Conservation (phyloP, 331 rosid genomes). For the Quercus tomentella region DNA sequence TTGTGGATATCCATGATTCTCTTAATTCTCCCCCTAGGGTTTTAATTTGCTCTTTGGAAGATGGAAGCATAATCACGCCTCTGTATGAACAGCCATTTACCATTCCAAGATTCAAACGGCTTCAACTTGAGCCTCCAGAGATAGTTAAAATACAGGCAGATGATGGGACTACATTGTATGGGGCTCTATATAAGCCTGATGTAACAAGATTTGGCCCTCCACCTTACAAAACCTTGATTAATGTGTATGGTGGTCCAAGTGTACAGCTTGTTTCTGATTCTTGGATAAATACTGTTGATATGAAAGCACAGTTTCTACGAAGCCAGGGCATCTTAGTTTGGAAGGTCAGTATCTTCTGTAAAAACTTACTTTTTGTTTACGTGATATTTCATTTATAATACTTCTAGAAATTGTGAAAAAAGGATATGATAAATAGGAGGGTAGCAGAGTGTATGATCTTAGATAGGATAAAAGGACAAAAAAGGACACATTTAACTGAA, state of each 20-base stretch:
- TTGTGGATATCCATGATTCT: constrained; percentile 79
- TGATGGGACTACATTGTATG: constrained; percentile 69
- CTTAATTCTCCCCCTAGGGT: constrained; percentile 78
- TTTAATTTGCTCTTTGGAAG: constrained; percentile 75
- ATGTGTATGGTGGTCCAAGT: constrained; percentile 89
- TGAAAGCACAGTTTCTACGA: constrained; percentile 86
- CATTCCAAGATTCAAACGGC: constrained; percentile 56
- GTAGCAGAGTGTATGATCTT: not conserved
- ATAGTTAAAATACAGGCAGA: constrained; percentile 51
- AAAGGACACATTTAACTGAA: not conserved
- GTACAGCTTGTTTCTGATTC: constrained; percentile 84
- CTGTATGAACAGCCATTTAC: constrained; percentile 61
- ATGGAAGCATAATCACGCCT: constrained; percentile 67
- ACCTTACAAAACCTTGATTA: constrained; percentile 88
- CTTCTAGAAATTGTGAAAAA: not conserved
- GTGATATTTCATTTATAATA: not conserved
- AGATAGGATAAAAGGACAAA: not conserved
- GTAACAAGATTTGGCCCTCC: constrained; percentile 82
- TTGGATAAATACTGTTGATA: constrained; percentile 80
- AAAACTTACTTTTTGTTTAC: not conserved
- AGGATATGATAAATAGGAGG: not conserved
- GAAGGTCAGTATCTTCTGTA: constrained; percentile 65
- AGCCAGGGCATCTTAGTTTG: constrained; percentile 87
- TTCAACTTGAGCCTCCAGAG: constrained; percentile 84
- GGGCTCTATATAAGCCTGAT: constrained; percentile 82